Evolutionary conservation across 176 grass and related monocot species (phyloP).

Genomic region (Musa beccarii): DNA sequence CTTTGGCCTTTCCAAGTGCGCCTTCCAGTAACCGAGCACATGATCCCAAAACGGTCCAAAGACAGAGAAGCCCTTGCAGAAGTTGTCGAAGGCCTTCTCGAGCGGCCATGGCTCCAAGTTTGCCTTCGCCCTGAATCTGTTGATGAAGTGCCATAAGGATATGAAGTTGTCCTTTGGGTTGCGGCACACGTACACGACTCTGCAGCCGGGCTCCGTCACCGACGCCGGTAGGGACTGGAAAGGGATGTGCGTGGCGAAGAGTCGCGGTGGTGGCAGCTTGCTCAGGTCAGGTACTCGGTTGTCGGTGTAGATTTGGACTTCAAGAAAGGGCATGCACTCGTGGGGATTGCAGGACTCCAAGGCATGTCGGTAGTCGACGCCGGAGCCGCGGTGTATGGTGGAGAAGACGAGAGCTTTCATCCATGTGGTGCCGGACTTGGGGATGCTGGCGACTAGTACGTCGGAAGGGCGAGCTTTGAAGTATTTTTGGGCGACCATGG

Average conservation of each 20-base stretch:
- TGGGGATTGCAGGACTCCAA: neutral
- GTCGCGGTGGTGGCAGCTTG: neutral
- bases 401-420: conserved; percentile 21
- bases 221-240: conserved; percentile 1
- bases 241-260: conserved; percentile 18
- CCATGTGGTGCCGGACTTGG: conserved; percentile 33
- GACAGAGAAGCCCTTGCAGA: neutral
- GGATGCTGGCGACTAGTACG: conserved; percentile 12
- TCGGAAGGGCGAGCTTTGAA: conserved; percentile 2
- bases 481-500: neutral
- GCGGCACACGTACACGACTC: conserved; percentile 12
- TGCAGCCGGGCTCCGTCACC: neutral
- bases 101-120: neutral
- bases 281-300: neutral
- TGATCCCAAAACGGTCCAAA: conserved; percentile 14
- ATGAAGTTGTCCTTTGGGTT: conserved; percentile 21
- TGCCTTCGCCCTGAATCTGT: neutral
- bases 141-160: conserved; percentile 16
- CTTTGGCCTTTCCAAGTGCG: neutral
- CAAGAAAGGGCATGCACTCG: conserved; percentile 17
- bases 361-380: neutral
- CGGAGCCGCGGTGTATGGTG: neutral
- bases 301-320: neutral
- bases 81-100: neutral
- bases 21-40: conserved; percentile 17